A percentile compares a stretch with the other conserved stretches of the same genome.
phyloP scores from a whole-genome alignment of 345 rosid genomes.

The Syzygium aromaticum region DNA sequence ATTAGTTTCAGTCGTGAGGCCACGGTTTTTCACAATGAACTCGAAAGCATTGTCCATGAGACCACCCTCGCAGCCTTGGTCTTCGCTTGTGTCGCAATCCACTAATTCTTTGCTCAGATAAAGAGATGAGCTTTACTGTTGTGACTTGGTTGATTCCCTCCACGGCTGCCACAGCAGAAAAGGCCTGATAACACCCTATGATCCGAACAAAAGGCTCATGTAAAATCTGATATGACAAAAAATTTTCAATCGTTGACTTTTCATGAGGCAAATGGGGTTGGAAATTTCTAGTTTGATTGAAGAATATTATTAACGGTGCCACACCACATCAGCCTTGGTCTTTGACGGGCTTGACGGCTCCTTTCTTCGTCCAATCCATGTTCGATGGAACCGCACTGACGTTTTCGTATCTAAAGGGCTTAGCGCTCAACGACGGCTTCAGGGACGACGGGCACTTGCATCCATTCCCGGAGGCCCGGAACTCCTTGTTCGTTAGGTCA shows the following conservation, averaged over 20 bases:
- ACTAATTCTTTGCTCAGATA: constrained; percentile 8
- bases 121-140: neutral
- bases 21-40: neutral
- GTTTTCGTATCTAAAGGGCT: neutral
- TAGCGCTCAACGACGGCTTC: neutral
- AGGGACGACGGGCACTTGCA: neutral
- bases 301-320: no score
- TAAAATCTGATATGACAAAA: no score
- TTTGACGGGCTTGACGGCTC: neutral
- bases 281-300: no score
- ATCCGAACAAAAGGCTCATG: neutral
- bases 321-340: constrained; percentile 1
- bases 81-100: neutral
- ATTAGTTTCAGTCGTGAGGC: no score
- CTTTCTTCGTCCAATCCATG: constrained; percentile 1
- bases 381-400: neutral
- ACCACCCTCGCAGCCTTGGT: constrained; percentile 3
- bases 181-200: constrained; percentile 1
- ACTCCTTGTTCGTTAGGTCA: constrained; percentile 19
- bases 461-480: constrained; percentile 1
- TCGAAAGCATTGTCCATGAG: constrained; percentile 4
- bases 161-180: constrained; percentile 1
- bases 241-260: no score
- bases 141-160: constrained; percentile 3
- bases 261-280: no score